Base-by-base conservation (phyloP, 176 grass and related monocot genomes). In the Lolium multiflorum region DNA sequence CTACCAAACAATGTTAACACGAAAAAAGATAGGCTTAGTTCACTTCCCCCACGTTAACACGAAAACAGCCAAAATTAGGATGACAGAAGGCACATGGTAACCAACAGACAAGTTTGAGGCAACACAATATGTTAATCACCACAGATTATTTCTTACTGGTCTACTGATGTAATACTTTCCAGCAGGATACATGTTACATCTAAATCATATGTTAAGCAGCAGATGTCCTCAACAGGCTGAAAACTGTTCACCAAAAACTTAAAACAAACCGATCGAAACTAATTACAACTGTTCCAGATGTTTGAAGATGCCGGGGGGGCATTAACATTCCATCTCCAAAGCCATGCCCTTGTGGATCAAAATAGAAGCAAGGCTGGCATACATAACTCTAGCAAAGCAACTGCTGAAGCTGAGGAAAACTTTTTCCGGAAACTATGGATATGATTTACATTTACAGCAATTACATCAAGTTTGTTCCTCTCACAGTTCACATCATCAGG, bases 391-490 rank as follows among this genome's bases (percentile, higher is more conserved):
- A 91, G 77, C 77, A 81, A 76, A 83, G 38, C 77, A 79, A 86
- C 79, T 79, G 90, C 79, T 82, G 79, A 59, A 79, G 81, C 83
- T 56, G 57, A 49, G 64, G 35, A 88, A 88, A 88, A 84, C 50
- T 81, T 61, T 87, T 76, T 88, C 85, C 11, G 67, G 11, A 79
- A 87, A 88, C 85, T 79, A 85, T 85, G 70, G 64, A 68, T 82
- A 70, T 83, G 85, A 76, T 83, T 82, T 90, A 83, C 88, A 92
- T 87, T 88, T 88, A 92, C 88, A 95, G 54, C 83, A 94, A 84
- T 73, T 91, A 91, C 86, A 91, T 49, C 68, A 67, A 70, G 76
- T 67, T 73, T 35, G 6, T 81, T 81, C 86, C 70, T 83, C 86
- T 83, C 77, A 80, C 80, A 84, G 63, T 76, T 59, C 57, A 67